These are phyloP conservation scores for Hypoxylon intermedium DNA, from an alignment of 495 filamentous ascomycete species.

Conservation along the genomic window DNA sequence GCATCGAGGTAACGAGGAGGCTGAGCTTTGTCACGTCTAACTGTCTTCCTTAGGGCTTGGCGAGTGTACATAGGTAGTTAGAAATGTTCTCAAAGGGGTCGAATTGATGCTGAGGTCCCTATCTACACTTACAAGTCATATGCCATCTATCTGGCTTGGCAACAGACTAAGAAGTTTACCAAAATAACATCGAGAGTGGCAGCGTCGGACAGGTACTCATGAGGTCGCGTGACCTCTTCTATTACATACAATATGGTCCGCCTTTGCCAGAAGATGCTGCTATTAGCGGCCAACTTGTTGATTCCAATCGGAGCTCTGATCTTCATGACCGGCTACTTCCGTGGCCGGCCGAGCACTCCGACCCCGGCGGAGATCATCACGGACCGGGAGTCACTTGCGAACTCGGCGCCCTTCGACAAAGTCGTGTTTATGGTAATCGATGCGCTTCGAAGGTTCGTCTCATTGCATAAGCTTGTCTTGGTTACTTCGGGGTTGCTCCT, in stretches of 20 bases:
- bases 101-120: no score
- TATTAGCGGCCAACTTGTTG: constrained; percentile 2
- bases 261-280: neutral
- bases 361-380: neutral
- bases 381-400: neutral
- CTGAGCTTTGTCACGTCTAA: no score
- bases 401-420: constrained; percentile 9
- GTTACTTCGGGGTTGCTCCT: no score
- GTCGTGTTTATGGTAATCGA: constrained; percentile 16
- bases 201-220: neutral
- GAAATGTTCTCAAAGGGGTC: no score
- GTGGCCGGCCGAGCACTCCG: neutral
- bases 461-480: neutral
- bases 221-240: neutral
- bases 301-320: neutral
- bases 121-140: no score
- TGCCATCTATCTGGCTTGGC: no score
- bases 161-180: no score
- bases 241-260: neutral
- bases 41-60: no score
- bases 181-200: no score
- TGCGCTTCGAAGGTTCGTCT: neutral
- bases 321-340: constrained; percentile 13
- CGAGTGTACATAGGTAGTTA: no score
- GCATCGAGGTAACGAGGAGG: no score